Percentiles rank a stretch among this genome's conserved stretches.
Conservation (phyloP, 2,329 filamentous ascomycete species). For the Metarhizium anisopliae region DNA sequence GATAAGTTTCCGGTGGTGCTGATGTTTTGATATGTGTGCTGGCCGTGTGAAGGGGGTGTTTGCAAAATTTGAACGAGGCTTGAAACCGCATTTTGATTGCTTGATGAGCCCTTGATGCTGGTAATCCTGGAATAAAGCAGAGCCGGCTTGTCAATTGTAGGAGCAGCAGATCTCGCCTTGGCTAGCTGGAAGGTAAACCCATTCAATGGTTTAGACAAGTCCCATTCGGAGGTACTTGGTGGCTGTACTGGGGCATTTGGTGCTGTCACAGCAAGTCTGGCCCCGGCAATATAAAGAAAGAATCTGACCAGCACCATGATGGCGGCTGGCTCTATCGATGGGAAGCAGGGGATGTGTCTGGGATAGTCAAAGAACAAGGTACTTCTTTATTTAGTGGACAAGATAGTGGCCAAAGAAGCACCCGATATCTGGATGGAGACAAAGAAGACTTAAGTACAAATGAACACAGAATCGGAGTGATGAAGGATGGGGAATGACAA, state of each 20-base stretch:
- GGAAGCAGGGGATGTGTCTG: background rate
- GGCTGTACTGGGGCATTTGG: background rate
- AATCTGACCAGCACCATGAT: background rate
- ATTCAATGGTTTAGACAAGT: constrained; percentile 26
- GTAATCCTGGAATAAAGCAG: constrained; percentile 24
- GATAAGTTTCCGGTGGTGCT: constrained; percentile 27
- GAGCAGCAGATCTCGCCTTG: constrained; percentile 15
- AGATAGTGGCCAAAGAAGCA: background rate
- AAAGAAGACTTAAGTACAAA: background rate
- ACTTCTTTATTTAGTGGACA: background rate
- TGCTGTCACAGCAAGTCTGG: constrained; percentile 2
- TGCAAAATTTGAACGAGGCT: constrained; percentile 17
- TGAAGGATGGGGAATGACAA: background rate
- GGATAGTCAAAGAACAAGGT: background rate
- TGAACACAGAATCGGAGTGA: background rate
- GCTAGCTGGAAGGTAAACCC: constrained; percentile 28
- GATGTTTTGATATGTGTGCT: constrained; percentile 26
- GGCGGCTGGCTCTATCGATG: background rate
- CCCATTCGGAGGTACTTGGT: constrained; percentile 14
- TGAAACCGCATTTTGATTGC: constrained; percentile 20
- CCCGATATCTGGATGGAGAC: background rate
- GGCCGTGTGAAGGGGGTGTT: constrained; percentile 9
- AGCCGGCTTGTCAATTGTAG: constrained; percentile 19
- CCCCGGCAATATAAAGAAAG: constrained; percentile 5
- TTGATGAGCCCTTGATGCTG: constrained; percentile 15